Evolutionary conservation across 768 basidiomycete species (phyloP).

Genomic region (Scleroderma bovista): DNA sequence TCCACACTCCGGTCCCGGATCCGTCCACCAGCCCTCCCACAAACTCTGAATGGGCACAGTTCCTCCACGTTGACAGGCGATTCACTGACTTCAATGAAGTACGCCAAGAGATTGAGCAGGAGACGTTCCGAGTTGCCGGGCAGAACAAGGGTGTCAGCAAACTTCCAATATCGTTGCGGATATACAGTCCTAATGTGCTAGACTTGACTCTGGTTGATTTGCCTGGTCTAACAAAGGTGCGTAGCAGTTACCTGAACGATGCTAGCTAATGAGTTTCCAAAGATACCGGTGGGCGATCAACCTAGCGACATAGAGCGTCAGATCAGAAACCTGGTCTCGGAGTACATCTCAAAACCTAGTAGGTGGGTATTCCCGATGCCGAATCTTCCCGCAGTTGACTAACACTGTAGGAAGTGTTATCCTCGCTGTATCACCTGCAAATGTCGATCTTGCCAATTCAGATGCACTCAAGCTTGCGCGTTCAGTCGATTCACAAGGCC

Average conservation of each 20-base stretch:
- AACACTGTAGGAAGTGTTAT: slow-evolving; percentile 63
- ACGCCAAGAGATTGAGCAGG: slow-evolving; percentile 94
- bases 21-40: slow-evolving; percentile 37
- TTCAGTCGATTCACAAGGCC: slow-evolving; percentile 90
- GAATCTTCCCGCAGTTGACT: neutral
- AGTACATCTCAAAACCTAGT: slow-evolving; percentile 96
- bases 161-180: slow-evolving; percentile 89
- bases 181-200: slow-evolving; percentile 92
- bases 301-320: slow-evolving; percentile 97
- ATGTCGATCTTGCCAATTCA: slow-evolving; percentile 98
- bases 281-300: slow-evolving; percentile 96
- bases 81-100: slow-evolving; percentile 97
- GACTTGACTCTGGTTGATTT: slow-evolving; percentile 96
- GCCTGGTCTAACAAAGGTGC: slow-evolving; percentile 92
- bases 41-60: slow-evolving; percentile 90
- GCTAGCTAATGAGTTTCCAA: slow-evolving; percentile 3
- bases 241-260: slow-evolving; percentile 12
- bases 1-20: slow-evolving; percentile 75
- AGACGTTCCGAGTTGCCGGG: slow-evolving; percentile 95
- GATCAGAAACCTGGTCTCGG: slow-evolving; percentile 89
- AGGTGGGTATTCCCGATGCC: slow-evolving; percentile 46
- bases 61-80: slow-evolving; percentile 91
- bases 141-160: slow-evolving; percentile 99
- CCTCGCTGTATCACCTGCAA: slow-evolving; percentile 93
- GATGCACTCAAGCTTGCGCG: slow-evolving; percentile 96